These are phyloP conservation scores for Stephanodiscus minutulus DNA, from an alignment of 108 stramenopile species.

Conservation along the genomic window DNA sequence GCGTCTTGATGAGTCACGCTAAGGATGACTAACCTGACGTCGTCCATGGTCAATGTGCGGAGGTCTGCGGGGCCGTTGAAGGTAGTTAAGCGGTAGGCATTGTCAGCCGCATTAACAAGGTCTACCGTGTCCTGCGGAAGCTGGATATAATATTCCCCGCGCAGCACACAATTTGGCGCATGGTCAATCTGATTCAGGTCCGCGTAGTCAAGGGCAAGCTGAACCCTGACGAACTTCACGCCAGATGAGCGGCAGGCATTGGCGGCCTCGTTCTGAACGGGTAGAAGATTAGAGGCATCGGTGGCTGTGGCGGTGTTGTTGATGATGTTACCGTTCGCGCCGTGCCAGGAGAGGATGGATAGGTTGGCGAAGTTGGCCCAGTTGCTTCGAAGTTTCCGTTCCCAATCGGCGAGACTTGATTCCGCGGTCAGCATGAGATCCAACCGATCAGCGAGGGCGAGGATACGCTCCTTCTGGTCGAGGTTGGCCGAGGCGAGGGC, in stretches of 20 bases:
- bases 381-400: too few relatives aligned
- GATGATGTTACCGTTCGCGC: not conserved
- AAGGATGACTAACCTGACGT: not conserved
- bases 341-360: not conserved
- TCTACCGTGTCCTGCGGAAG: not conserved
- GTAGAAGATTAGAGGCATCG: not conserved
- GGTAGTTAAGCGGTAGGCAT: not conserved
- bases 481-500: too few relatives aligned
- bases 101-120: not conserved
- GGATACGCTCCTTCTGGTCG: too few relatives aligned
- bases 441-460: too few relatives aligned
- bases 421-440: too few relatives aligned
- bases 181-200: not conserved
- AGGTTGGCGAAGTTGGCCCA: not conserved
- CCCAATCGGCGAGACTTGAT: too few relatives aligned
- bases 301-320: not conserved
- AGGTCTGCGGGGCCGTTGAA: conserved; percentile 6
- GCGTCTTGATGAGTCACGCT: not conserved
- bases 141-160: not conserved
- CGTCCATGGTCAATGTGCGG: not conserved
- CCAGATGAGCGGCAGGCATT: not conserved
- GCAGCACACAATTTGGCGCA: not conserved
- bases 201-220: not conserved
- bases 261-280: not conserved
- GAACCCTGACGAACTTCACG: not conserved